Evolutionary conservation across 345 rosid species (phyloP).

Genomic region (Eucalyptus rudis): DNA sequence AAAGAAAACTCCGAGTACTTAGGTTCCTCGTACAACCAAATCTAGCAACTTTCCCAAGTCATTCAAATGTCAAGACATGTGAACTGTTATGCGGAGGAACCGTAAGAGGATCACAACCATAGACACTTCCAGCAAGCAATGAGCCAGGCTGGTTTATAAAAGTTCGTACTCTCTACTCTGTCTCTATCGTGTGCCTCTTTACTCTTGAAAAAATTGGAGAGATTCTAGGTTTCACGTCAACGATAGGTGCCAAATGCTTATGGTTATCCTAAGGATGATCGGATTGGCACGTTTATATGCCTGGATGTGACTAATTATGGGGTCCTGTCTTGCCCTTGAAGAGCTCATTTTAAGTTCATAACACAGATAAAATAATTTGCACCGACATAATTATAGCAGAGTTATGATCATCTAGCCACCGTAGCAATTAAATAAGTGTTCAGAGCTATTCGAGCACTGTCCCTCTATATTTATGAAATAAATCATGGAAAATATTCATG

Average conservation of each 20-base stretch:
- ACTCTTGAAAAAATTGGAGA: not conserved
- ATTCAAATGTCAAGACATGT: not conserved
- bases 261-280: too few relatives aligned
- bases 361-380: not conserved
- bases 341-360: not conserved
- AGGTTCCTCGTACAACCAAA: not conserved
- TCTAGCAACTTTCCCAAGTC: not conserved
- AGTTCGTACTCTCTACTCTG: not conserved
- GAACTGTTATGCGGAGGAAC: not conserved
- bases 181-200: not conserved
- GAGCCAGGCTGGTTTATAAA: not conserved
- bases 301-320: not conserved
- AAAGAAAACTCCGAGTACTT: not conserved
- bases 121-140: not conserved
- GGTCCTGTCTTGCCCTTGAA: not conserved
- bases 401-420: not conserved
- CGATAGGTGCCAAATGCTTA: not conserved
- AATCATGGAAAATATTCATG: not conserved
- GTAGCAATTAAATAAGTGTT: not conserved
- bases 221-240: not conserved
- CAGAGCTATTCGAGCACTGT: not conserved
- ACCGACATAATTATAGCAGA: accelerated
- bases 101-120: not conserved
- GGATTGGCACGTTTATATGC: not conserved
- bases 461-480: not conserved